Base-by-base conservation (phyloP, 345 rosid genomes). In the Eucalyptus cloeziana region DNA sequence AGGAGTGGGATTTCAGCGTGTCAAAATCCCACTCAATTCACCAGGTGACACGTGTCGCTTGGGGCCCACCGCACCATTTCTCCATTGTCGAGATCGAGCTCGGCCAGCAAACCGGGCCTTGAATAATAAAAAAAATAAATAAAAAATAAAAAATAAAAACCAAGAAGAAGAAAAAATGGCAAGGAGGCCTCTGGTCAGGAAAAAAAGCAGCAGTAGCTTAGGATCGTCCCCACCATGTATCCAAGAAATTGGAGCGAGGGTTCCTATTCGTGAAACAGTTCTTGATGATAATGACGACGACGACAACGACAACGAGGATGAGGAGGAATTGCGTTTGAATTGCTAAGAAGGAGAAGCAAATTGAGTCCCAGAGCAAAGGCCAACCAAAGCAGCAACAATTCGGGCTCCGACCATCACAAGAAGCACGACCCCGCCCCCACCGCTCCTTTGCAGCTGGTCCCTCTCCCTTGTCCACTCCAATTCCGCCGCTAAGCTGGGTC, bases 391-490 rank as follows among this genome's bases (percentile, higher is more conserved):
- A 85, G 89, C 43, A 86, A 33, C 49, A 45, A 50, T 64, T 43
- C 56, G 49, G 49, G 89, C 54, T 86, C 71, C 49, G 90, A 83
- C 56, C 89, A 52, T 21, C 47, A 52, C 24, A 52, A 52, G 56
- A 93, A 92, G 56, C 94, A 92, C 40, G 44, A 19, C 11, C 5
- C 85, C 17, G 86, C 69, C 49, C 64, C 69, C 44, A 62, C 50
- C 43, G 88, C 91, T 86, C 85, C 93, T 43, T 92, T 91, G 43
- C 94, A 94, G 62, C 51, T 89, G 47, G 89, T 87, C 76, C 87
- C 92, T 60, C 71, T 30, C 95, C 87, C 85, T 89, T 24, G 13
- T 89, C 30, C 80, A 43, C 87, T 67, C 86, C 89, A 19, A 15
- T 86, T 90, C 90, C 44, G 86, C 92, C 80, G 88, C 86, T 17